Evolutionary conservation across 140 eudicot species (phyloP).

Genomic region (Stevia rebaudiana): DNA sequence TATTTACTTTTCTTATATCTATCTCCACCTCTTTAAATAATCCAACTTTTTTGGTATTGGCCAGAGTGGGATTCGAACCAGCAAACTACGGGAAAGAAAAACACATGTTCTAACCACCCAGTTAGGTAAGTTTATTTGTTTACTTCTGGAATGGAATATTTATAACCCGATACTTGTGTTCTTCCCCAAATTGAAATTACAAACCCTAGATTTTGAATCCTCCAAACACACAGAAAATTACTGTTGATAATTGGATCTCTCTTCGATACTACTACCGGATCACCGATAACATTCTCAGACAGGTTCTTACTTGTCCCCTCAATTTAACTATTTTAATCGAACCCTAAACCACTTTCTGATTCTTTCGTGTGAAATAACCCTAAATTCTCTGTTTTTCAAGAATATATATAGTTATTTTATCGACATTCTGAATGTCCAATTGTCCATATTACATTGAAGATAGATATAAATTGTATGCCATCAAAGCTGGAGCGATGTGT

Average conservation of each 20-base stretch:
- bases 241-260: slow-evolving; percentile 73
- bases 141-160: too few relatives aligned
- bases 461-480: not conserved
- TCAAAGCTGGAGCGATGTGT: slow-evolving; percentile 4
- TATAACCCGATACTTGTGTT: too few relatives aligned
- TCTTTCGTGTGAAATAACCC: not conserved
- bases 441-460: not conserved
- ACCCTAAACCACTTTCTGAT: not conserved
- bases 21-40: too few relatives aligned
- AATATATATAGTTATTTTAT: not conserved
- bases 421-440: not conserved
- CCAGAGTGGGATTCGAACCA: too few relatives aligned
- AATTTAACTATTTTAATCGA: not conserved
- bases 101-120: too few relatives aligned
- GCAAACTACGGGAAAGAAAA: too few relatives aligned
- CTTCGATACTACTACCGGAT: slow-evolving; percentile 70
- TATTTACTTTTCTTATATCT: too few relatives aligned
- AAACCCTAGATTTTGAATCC: slow-evolving; percentile 42
- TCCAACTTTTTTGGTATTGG: too few relatives aligned
- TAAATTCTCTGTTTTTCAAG: not conserved
- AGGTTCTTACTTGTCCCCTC: slow-evolving; percentile 38
- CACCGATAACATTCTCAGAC: slow-evolving; percentile 83
- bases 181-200: too few relatives aligned
- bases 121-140: too few relatives aligned
- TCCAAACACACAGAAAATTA: slow-evolving; percentile 53